A percentile compares a stretch with the other conserved stretches of the same genome.
phyloP scores from a whole-genome alignment of 768 basidiomycete genomes.

The Russula emetica region DNA sequence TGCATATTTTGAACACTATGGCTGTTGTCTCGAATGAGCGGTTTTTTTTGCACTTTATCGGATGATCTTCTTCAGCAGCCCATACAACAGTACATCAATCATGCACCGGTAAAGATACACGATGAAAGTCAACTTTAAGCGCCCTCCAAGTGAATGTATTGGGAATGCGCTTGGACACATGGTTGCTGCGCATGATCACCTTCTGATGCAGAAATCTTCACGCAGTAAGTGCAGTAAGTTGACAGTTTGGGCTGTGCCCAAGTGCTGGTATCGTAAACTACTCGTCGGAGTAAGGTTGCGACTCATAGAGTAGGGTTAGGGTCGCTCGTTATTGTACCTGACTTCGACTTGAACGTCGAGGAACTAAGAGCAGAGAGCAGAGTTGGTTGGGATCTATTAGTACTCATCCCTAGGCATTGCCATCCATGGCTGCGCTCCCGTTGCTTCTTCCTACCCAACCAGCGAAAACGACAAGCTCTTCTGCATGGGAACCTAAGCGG shows the following conservation, averaged over 20 bases:
- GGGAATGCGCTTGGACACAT: background rate
- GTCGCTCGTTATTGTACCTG: background rate
- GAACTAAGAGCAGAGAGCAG: constrained; percentile 6
- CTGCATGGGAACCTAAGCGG: constrained; percentile 73
- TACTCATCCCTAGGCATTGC: background rate
- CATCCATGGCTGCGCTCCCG: constrained; percentile 37
- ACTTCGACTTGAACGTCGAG: background rate
- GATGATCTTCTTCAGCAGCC: background rate
- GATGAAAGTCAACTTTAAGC: background rate
- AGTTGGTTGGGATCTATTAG: background rate
- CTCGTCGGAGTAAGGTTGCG: too few relatives aligned
- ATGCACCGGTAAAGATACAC: too few relatives aligned
- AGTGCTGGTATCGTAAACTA: too few relatives aligned
- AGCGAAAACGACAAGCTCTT: constrained; percentile 38
- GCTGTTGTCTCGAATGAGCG: background rate
- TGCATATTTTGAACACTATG: background rate
- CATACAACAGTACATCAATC: too few relatives aligned
- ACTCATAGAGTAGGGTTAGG: constrained; percentile 5
- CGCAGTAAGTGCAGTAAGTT: too few relatives aligned
- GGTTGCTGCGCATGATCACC: background rate
- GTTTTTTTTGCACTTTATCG: background rate
- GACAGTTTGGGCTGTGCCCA: background rate
- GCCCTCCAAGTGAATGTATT: background rate
- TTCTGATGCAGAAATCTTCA: background rate
- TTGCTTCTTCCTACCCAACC: constrained; percentile 51